Percentiles rank a stretch among this genome's conserved stretches.
Conservation (phyloP, 345 rosid species). For the Eutrema yunnanense region DNA sequence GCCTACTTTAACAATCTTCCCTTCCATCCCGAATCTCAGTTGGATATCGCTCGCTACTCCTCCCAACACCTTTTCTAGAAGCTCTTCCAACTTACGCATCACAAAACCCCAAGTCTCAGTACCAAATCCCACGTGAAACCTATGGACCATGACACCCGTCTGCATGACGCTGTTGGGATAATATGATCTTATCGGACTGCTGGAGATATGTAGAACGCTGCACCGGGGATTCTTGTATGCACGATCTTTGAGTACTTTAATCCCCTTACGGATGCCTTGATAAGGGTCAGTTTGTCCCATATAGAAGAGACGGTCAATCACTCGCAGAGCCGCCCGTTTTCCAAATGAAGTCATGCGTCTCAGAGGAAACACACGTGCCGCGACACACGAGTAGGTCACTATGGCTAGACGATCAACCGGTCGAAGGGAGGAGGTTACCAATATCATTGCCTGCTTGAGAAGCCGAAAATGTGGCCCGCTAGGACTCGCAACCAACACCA, state of each 20-base stretch:
- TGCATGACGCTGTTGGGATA: slow-evolving; percentile 35
- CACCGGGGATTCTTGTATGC: slow-evolving; percentile 62
- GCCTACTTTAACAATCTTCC: slow-evolving; percentile 44
- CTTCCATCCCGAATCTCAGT: slow-evolving; percentile 63
- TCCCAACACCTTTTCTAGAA: slow-evolving; percentile 52
- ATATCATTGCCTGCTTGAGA: slow-evolving; percentile 77
- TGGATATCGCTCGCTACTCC: slow-evolving; percentile 58
- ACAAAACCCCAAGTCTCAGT: slow-evolving; percentile 49
- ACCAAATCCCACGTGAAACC: slow-evolving; percentile 76
- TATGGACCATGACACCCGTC: slow-evolving; percentile 49
- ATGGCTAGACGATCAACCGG: slow-evolving; percentile 71
- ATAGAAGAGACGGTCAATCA: slow-evolving; percentile 77
- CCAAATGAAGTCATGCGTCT: slow-evolving; percentile 84
- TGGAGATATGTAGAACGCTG: slow-evolving; percentile 63
- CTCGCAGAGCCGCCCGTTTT: slow-evolving; percentile 65
- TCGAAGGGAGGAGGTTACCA: slow-evolving; percentile 67
- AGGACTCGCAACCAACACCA: slow-evolving; percentile 73
- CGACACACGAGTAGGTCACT: slow-evolving; percentile 71
- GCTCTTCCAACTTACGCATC: slow-evolving; percentile 77
- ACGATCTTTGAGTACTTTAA: slow-evolving; percentile 74
- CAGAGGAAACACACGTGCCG: slow-evolving; percentile 71
- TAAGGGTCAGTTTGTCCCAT: slow-evolving; percentile 69
- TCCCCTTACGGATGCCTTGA: slow-evolving; percentile 75
- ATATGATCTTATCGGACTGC: slow-evolving; percentile 50
- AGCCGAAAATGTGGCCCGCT: slow-evolving; percentile 75